Evolutionary conservation across 306 rosid genomes (phyloP).

Genomic region (Chamaecrista fasciculata): DNA sequence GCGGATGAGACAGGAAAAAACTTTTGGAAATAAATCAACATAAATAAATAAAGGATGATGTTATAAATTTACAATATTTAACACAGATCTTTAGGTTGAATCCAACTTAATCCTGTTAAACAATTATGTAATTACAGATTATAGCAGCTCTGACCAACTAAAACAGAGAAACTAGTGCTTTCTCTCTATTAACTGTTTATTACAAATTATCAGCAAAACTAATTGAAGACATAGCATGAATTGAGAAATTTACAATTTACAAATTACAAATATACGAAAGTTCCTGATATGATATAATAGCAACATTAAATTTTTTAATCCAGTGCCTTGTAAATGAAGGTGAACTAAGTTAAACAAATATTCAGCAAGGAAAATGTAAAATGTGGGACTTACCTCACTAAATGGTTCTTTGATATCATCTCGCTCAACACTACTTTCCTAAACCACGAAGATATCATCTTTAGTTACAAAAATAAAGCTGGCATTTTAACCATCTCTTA

Average conservation of each 20-base stretch:
- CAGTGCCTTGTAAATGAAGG: not conserved
- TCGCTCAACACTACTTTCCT: constrained; percentile 96
- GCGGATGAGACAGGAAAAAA: not conserved
- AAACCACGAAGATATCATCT: constrained; percentile 22
- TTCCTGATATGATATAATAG: constrained; percentile 11
- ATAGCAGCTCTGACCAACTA: not conserved
- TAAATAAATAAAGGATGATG: not conserved
- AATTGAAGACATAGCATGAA: constrained; percentile 15
- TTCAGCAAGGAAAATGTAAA: constrained; percentile 16
- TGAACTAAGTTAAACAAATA: constrained; percentile 9
- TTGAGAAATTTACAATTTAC: not conserved
- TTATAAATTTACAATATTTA: constrained; percentile 10
- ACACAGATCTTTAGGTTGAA: constrained; percentile 21
- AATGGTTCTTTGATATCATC: constrained; percentile 96
- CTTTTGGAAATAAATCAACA: not conserved
- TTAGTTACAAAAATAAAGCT: constrained; percentile 29
- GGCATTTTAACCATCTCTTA: constrained; percentile 6
- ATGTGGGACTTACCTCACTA: constrained; percentile 63
- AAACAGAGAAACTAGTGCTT: constrained; percentile 5
- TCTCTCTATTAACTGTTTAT: not conserved
- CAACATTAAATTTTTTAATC: constrained; percentile 1
- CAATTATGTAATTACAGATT: not conserved
- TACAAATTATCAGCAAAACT: not conserved
- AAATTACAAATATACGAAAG: not conserved
- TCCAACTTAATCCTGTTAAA: constrained; percentile 7